Evolutionary conservation across 148 eudicot genomes (phyloP), one percentile per base, ranked within the genome.

Genomic region (Diospyros kaki): DNA sequence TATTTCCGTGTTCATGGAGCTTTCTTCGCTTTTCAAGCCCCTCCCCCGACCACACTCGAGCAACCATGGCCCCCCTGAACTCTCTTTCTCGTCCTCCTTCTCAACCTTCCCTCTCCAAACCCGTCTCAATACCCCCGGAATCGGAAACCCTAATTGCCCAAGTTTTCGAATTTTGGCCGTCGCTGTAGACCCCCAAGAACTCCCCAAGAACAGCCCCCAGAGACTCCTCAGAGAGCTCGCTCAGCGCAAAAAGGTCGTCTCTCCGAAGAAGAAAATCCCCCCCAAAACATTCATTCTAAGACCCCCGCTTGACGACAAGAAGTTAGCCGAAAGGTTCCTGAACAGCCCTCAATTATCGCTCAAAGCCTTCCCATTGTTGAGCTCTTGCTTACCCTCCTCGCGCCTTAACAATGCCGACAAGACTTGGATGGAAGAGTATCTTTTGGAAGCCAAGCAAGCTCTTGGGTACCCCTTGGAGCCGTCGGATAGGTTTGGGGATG

Each of bases 391-490:
- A 38, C 99, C 99, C 17, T 86, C 91, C 1, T 59, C 83, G 1
- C 66, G 78, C 12, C 83, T 96, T 4, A 93, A 83, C 78, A 84
- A 88, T 80, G 84, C 80, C 0, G 99, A 96, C 62, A 81, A 73
- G 18, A 84, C 84, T 1, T 96, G 99, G 99, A 96, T 96, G 6
- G 96, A 93, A 58, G 98, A 93, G 86, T 96, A 85, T 68, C 83
- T 96, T 51, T 85, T 91, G 5, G 99, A 96, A 73, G 98, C 92
- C 2, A 96, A 96, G 65, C 99, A 96, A 73, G 97, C 97, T 0
- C 78, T 96, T 12, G 99, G 99, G 48, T 96, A 93, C 84, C 90
- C 99, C 4, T 76, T 96, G 10, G 98, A 93, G 72, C 81, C 93
- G 1, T 90, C 98, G 0, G 90, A 87, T 40, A 79, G 18, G 2